These are phyloP conservation scores for Gamarada debralockiae DNA, from an alignment of 495 filamentous ascomycete genomes.

Conservation along the genomic window DNA sequence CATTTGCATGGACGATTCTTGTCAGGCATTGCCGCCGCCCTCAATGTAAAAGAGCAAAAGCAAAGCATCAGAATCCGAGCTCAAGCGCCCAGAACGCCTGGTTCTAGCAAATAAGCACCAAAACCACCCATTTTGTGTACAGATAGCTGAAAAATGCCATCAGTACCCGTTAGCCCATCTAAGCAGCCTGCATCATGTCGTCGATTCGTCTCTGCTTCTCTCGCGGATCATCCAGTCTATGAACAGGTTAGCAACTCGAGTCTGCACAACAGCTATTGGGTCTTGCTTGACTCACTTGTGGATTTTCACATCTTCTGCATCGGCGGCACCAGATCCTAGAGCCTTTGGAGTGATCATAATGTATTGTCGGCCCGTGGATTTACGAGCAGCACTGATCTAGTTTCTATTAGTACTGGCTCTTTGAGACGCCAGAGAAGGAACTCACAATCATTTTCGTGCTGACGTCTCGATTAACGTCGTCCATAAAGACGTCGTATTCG, in stretches of 20 bases:
- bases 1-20: too few species aligned
- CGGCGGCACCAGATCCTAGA: constrained; percentile 64
- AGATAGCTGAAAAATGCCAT: too few species aligned
- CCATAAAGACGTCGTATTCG: constrained; percentile 99
- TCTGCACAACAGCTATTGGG: neutral
- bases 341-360: constrained; percentile 95
- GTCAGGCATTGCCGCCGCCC: too few species aligned
- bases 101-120: too few species aligned
- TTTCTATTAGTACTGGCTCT: constrained; percentile 12
- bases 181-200: constrained; percentile 22
- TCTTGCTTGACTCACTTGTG: constrained; percentile 64
- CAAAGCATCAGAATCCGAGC: too few species aligned
- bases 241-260: constrained; percentile 13
- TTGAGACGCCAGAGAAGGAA: constrained; percentile 13
- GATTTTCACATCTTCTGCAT: constrained; percentile 73
- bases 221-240: constrained; percentile 57
- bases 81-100: too few species aligned
- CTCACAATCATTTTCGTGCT: constrained; percentile 92
- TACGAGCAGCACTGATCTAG: constrained; percentile 76
- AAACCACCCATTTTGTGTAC: too few species aligned
- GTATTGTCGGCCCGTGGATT: constrained; percentile 85
- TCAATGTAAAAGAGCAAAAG: too few species aligned
- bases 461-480: constrained; percentile 89
- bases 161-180: too few species aligned
- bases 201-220: constrained; percentile 36